Percentiles rank a stretch among this genome's conserved stretches.
phyloP scores from a whole-genome alignment of 257 asterid species.

The Salvia hispanica region DNA sequence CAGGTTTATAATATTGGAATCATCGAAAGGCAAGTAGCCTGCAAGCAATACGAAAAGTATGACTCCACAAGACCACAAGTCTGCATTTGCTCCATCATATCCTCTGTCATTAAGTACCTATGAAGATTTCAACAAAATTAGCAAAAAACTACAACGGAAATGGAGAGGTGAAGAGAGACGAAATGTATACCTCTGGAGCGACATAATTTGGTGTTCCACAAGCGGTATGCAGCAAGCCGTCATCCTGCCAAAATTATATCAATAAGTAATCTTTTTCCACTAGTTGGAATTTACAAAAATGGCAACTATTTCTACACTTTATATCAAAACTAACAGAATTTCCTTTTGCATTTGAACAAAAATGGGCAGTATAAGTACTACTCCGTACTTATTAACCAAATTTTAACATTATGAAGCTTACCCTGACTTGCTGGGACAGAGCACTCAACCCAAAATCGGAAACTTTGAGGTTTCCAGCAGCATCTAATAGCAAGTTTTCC shows the following conservation, averaged over 20 bases:
- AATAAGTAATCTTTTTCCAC: conserved; percentile 5
- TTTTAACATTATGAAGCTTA: conserved; percentile 24
- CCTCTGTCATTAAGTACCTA: conserved; percentile 93
- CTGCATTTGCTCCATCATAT: conserved; percentile 91
- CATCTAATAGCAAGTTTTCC: conserved; percentile 79
- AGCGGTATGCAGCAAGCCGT: conserved; percentile 90
- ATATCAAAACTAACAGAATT: too few species aligned
- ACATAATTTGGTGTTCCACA: conserved; percentile 98
- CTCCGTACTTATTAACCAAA: too few species aligned
- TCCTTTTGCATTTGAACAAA: too few species aligned
- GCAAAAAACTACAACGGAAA: not conserved
- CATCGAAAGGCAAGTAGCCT: conserved; percentile 97
- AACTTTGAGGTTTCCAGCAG: conserved; percentile 84
- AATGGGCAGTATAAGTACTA: too few species aligned
- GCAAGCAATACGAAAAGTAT: conserved; percentile 95
- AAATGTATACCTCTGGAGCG: conserved; percentile 80
- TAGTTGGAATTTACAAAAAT: not conserved
- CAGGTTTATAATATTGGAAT: conserved; percentile 79
- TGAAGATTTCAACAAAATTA: conserved; percentile 10
- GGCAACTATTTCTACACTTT: not conserved
- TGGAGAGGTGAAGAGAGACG: conserved; percentile 8
- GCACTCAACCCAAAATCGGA: conserved; percentile 98
- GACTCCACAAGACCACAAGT: conserved; percentile 98
- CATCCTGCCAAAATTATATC: conserved; percentile 59
- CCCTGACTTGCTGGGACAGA: conserved; percentile 92